Base-by-base conservation (phyloP, 768 basidiomycete species). In the Pleurotus tuber-regium region DNA sequence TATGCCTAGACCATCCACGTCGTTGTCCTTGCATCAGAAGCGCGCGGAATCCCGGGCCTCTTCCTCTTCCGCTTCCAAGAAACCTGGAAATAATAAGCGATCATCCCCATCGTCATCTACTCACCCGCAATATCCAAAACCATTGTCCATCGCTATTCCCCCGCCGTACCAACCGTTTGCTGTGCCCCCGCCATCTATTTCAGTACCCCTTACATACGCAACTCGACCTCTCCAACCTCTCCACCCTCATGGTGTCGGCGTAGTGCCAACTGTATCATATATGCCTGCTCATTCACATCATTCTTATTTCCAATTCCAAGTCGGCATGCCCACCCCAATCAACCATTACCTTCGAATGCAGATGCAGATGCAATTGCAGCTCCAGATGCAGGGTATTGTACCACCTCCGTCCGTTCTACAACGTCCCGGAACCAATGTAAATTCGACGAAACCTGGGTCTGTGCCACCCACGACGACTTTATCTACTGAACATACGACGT, bases 311-410 rank as follows among this genome's bases (percentile, higher is more conserved):
- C 25, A 21, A 14, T n/a, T n/a, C n/a, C n/a, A n/a, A n/a, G n/a
- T n/a, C n/a, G n/a, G 26, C 44, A 24, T 46, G 11, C 35, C 8
- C 19, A 19, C 49, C 29, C 42, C 35, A 26, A 14, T 29, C 8
- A 36, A 30, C 25, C 30, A 19, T 24, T 36, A 53, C 25, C 29
- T 44, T 18, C 54, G 46, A 8, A 35, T 43, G 43, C 52, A 55
- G 12, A 55, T 52, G 35, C 53, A 53, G 11, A 46, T 46, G 36
- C 52, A 54, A 26, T 28, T 54, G 24, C 54, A 47, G 19, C 41
- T 55, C n/a, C 54, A 55, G 43, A 25, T 47, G 43, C 54, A 54
- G 26, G 29, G 41, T 19, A 41, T 50, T 14, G 54, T 48, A 19
- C 47, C 48, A 25, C 14, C 31, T 11, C 14, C 28, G n/a, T n/a